Base-by-base conservation (phyloP, 2,329 filamentous ascomycete species). In the Teratosphaeriaceae sp. region DNA sequence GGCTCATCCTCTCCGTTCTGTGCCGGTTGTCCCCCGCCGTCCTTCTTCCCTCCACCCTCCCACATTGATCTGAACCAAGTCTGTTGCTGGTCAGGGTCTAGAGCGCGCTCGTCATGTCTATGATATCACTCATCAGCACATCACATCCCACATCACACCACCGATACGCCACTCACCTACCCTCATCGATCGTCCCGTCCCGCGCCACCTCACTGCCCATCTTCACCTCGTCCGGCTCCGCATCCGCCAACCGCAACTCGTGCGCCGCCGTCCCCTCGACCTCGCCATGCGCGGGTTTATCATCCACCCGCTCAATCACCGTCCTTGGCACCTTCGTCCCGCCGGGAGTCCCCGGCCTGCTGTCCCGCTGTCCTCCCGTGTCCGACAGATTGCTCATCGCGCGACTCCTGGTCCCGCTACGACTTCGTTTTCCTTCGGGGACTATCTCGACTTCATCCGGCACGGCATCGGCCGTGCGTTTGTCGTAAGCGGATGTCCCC, bases 361-460 rank as follows among this genome's bases (percentile, higher is more conserved):
- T 65, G 64, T 7, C 24, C 12, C 35, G 19, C 5, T 5, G n/a
- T 15, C n/a, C 34, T 24, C 21, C 11, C 8, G 6, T 18, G 3
- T 55, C 57, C 52, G 64, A 69, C 51, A 70, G 62, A 50, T 51
- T 51, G 26, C 56, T 60, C 18, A 54, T 47, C 16, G 56, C 55
- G 23, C 62, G 51, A 38, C 52, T 55, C 29, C 56, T 46, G 38
- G 69, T 70, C 39, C 54, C 57, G 47, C 65, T 68, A 46, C 66
- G 62, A 48, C 60, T 47, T 56, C 59, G 22, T 61, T 66, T 44
- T 69, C 71, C 54, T 26, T 60, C 57, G 12, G 44, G 68, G 3
- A 81, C 67, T 40, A 82, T 66, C 57, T 80, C 76, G 21, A 82
- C 67, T 58, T 82, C 76, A 56, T 82, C 78, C 4, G 79, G 79